Percentiles rank a stretch among this genome's conserved stretches.
Evolutionary conservation across 768 basidiomycete species (phyloP).

Genomic region (Rhodotorula diobovata): DNA sequence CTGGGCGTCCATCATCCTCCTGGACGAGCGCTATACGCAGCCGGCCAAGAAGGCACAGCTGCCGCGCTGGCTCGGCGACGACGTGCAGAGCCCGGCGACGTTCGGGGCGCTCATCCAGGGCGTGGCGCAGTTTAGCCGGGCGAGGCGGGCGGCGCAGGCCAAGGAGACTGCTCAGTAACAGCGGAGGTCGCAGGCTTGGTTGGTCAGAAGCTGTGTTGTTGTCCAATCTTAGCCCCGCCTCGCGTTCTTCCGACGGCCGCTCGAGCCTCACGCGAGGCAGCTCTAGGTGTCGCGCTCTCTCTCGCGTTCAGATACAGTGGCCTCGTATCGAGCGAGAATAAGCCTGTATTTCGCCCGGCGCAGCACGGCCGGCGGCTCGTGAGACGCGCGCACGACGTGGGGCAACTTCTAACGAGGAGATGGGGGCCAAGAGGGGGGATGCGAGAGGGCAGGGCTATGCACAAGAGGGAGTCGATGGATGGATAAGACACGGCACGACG

Average conservation of each 20-base stretch:
- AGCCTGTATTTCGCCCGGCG: background rate
- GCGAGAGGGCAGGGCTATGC: background rate
- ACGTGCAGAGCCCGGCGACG: conserved; percentile 57
- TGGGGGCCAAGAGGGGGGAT: too few relatives aligned
- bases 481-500: background rate
- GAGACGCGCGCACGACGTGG: background rate
- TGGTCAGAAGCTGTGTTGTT: background rate
- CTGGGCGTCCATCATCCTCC: conserved; percentile 82
- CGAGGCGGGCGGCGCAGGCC: background rate
- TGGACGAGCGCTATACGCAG: conserved; percentile 76
- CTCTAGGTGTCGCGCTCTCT: too few relatives aligned
- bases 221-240: background rate
- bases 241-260: too few relatives aligned
- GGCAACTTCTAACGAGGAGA: background rate
- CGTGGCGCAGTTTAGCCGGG: conserved; percentile 46
- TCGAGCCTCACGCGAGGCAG: too few relatives aligned
- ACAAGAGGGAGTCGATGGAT: background rate
- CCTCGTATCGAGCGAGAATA: background rate
- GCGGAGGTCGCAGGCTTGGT: too few relatives aligned
- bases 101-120: conserved; percentile 70
- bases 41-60: conserved; percentile 68
- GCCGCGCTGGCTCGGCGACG: conserved; percentile 81
- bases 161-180: too few relatives aligned
- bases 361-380: too few relatives aligned
- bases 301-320: too few relatives aligned